These are phyloP conservation scores for Orbilia brochopaga DNA, from an alignment of 2,329 filamentous ascomycete genomes.

Conservation along the genomic window DNA sequence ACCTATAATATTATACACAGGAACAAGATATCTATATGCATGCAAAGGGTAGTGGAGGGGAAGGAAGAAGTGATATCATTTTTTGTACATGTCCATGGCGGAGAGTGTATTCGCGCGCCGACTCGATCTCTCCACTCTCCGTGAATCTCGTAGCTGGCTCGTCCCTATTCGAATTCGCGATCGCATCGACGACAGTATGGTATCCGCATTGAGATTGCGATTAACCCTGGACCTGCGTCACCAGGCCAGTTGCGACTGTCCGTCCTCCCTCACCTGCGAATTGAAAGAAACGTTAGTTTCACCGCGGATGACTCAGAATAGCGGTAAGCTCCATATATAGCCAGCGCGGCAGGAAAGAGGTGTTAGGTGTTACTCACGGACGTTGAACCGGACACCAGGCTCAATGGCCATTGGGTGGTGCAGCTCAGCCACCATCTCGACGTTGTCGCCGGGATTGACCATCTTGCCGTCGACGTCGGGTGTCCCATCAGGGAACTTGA, in stretches of 20 bases:
- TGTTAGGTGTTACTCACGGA: constrained; percentile 96
- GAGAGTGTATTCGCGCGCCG: constrained; percentile 14
- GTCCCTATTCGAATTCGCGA: too few species aligned
- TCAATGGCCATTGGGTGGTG: constrained; percentile 86
- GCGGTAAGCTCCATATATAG: constrained; percentile 17
- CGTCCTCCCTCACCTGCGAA: constrained; percentile 49
- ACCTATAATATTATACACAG: constrained; percentile 48
- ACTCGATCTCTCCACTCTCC: not conserved
- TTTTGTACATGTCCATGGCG: constrained; percentile 19
- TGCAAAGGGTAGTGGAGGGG: constrained; percentile 13
- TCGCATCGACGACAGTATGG: not conserved
- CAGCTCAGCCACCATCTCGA: constrained; percentile 92
- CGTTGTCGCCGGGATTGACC: constrained; percentile 98
- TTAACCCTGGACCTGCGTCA: constrained; percentile 72
- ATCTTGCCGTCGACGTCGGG: constrained; percentile 75
- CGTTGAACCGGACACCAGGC: constrained; percentile 93
- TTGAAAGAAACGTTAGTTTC: constrained; percentile 28
- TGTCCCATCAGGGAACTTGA: constrained; percentile 85
- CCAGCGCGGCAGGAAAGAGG: constrained; percentile 59
- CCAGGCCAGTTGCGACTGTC: constrained; percentile 81
- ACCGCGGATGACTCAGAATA: constrained; percentile 20
- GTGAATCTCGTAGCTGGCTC: not conserved
- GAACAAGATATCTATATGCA: constrained; percentile 45
- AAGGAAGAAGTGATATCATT: not conserved
- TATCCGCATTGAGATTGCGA: not conserved